A percentile compares a stretch with the other conserved stretches of the same genome.
Conservation (phyloP, 768 basidiomycete genomes). For the Termitomyces sp. region DNA sequence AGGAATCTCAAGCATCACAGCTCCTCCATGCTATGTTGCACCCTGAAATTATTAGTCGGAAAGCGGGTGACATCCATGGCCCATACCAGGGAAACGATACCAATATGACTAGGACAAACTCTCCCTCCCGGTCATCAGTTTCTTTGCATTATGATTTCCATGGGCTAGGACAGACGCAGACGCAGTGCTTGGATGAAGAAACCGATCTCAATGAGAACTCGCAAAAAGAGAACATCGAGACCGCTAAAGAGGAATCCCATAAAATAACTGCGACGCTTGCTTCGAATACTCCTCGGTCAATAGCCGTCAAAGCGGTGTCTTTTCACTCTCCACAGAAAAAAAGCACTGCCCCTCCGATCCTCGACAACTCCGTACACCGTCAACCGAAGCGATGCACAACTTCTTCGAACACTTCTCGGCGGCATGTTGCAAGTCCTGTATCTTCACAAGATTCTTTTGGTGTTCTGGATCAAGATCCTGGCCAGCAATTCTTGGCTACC, state of each 20-base stretch:
- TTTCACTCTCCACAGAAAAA: conserved; percentile 26
- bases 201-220: conserved; percentile 34
- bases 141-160: conserved; percentile 49
- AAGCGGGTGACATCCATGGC: conserved; percentile 12
- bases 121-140: conserved; percentile 27
- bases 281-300: conserved; percentile 20
- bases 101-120: conserved; percentile 28
- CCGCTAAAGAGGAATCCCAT: conserved; percentile 2
- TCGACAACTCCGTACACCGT: not conserved
- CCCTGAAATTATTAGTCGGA: conserved; percentile 16
- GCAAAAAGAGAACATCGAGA: conserved; percentile 48
- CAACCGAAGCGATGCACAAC: not conserved
- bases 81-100: conserved; percentile 16
- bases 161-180: conserved; percentile 56
- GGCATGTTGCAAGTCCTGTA: conserved; percentile 13
- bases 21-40: conserved; percentile 43
- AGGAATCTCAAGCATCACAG: conserved; percentile 52
- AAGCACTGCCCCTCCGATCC: conserved; percentile 6
- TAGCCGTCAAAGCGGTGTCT: conserved; percentile 26
- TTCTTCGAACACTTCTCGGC: not conserved
- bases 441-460: conserved; percentile 63
- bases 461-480: conserved; percentile 41
- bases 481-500: conserved; percentile 38
- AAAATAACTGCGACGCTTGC: not conserved
- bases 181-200: conserved; percentile 31